Conservation (phyloP, 2,329 filamentous ascomycete species). For the Teratosphaeriaceae sp. region DNA sequence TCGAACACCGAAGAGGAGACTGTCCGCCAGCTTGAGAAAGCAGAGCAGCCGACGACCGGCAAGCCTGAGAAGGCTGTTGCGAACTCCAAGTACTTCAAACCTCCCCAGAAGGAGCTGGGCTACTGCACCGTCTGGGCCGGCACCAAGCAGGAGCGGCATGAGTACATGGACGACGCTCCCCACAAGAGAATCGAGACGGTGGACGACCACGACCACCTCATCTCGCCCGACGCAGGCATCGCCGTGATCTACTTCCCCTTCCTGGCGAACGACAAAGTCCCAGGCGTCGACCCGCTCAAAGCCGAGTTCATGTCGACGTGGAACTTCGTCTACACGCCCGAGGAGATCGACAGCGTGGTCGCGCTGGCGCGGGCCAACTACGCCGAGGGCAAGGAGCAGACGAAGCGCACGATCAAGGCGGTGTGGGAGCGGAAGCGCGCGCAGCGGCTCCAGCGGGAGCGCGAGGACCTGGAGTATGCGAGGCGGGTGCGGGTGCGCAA, state of each 20-base stretch:
- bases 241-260: conserved; percentile 88
- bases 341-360: conserved; percentile 82
- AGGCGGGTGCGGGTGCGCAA: conserved; percentile 30
- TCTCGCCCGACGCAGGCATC: conserved; percentile 73
- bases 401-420: conserved; percentile 70
- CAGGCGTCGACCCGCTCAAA: conserved; percentile 73
- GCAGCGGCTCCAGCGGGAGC: conserved; percentile 50
- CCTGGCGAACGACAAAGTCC: conserved; percentile 70
- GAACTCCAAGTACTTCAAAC: not conserved
- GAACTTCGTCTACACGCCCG: conserved; percentile 94
- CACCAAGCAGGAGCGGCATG: conserved; percentile 57
- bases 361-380: conserved; percentile 81
- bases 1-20: conserved; percentile 54
- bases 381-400: conserved; percentile 70
- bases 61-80: conserved; percentile 47
- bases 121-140: conserved; percentile 97
- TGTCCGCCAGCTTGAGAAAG: conserved; percentile 58
- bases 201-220: conserved; percentile 59
- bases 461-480: conserved; percentile 31
- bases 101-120: conserved; percentile 50
- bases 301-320: conserved; percentile 90
- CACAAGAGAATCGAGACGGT: conserved; percentile 27
- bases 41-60: conserved; percentile 53
- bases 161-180: conserved; percentile 21
- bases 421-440: conserved; percentile 90